Evolutionary conservation across 75 land plant species (phyloP), one percentile per base, ranked within the genome.

Genomic region (Cunninghamia lanceolata): DNA sequence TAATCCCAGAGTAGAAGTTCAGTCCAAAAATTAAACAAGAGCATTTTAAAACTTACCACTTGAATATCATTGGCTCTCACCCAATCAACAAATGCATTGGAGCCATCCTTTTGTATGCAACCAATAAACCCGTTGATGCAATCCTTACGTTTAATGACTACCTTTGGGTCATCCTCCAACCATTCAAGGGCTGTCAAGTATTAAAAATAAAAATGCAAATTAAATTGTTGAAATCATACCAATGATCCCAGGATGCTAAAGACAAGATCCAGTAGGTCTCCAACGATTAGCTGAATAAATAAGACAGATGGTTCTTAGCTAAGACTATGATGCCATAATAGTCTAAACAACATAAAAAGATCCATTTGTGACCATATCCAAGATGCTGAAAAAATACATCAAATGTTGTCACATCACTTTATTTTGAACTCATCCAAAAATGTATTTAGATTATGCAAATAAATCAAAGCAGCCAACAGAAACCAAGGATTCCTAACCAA

Each of bases 101-200:
- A 93, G 4, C 99, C 99, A 89, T 98, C 96, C 39, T 84, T 40
- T 87, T 90, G 92, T 43, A 94, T 89, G 13, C 91, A 96, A 42
- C 95, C 95, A 46, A 97, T 76, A 47, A 89, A 96, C 13, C 94
- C 97, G 88, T 98, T 92, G 85, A 91, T 89, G 87, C 99, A 96
- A 79, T 96, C 93, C 84, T 98, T 98, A 68, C 91, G 92, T 86
- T 90, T 91, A 52, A 95, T 85, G 38, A 90, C 88, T 82, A 91
- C 95, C 85, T 96, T 90, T 78, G 85, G 86, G 79, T 98, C 95
- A 32, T 92, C 68, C 85, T 95, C 97, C 82, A 98, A 82, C 99
- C 99, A 96, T 34, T 86, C 82, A 86, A 98, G 87, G 84, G 88
- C 96, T 96, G 94, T 78, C 93, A 19, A 59, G 28, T 40, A 82